Percentiles rank a stretch among this genome's conserved stretches.
These are phyloP conservation scores for Xerocomus alliaceus DNA, from an alignment of 1,284 basidiomycete genomes.

Conservation along the genomic window DNA sequence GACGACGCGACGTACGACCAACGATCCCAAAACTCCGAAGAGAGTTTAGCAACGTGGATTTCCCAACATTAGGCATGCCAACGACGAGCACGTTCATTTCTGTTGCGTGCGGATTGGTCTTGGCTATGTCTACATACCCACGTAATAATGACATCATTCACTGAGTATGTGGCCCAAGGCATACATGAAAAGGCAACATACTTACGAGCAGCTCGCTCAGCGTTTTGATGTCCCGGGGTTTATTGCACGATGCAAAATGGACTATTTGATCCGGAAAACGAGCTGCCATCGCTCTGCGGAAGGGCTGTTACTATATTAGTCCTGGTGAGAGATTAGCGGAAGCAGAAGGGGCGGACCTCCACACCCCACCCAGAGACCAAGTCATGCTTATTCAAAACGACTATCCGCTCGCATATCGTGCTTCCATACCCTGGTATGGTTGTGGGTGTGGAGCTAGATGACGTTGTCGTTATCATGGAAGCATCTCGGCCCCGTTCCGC, in stretches of 20 bases:
- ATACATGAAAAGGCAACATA: slow-evolving; percentile 51
- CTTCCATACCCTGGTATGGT: slow-evolving; percentile 32
- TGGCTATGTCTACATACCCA: slow-evolving; percentile 64
- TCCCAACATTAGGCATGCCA: slow-evolving; percentile 99
- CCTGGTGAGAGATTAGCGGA: slow-evolving; percentile 8
- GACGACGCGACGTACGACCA: slow-evolving; percentile 66
- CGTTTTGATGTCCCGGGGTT: slow-evolving; percentile 64
- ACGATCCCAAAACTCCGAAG: slow-evolving; percentile 88
- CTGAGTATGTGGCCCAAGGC: slow-evolving; percentile 4
- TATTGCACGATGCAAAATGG: slow-evolving; percentile 75
- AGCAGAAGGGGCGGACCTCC: slow-evolving; percentile 59
- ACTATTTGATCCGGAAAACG: slow-evolving; percentile 72
- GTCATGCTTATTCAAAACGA: slow-evolving; percentile 95
- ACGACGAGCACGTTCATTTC: slow-evolving; percentile 89
- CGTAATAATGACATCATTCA: neutral
- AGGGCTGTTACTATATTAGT: slow-evolving; percentile 57
- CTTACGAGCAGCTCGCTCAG: slow-evolving; percentile 73
- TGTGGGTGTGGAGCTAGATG: slow-evolving; percentile 6
- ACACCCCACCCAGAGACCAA: slow-evolving; percentile 86
- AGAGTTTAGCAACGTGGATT: slow-evolving; percentile 92
- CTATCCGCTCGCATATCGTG: slow-evolving; percentile 77
- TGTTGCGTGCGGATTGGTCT: slow-evolving; percentile 66
- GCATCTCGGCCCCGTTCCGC: slow-evolving; percentile 63
- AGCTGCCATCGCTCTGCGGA: slow-evolving; percentile 67
- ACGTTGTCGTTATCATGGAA: slow-evolving; percentile 43